These are phyloP conservation scores for Ormosia emarginata DNA, from an alignment of 306 rosid genomes.

Conservation along the genomic window DNA sequence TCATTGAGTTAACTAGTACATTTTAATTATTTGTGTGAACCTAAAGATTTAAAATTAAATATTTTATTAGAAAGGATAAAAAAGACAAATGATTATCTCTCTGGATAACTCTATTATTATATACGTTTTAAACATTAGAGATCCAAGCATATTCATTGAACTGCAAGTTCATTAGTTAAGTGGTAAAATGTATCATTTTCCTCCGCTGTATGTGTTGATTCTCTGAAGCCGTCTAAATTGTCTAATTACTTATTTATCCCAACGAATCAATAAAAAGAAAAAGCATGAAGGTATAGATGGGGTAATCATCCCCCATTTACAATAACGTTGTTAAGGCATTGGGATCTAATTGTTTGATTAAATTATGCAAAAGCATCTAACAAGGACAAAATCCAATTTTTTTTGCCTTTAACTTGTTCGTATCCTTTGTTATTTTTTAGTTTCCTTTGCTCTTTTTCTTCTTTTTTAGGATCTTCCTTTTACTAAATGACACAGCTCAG, in stretches of 20 bases:
- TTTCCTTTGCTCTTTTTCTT: background rate
- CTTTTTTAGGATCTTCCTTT: background rate
- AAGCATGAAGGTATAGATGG: background rate
- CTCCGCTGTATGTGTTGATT: background rate
- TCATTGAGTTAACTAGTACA: no score
- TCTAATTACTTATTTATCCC: background rate
- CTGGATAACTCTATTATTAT: no score
- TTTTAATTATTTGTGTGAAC: no score
- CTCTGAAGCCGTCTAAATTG: background rate
- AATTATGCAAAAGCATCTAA: conserved; percentile 12
- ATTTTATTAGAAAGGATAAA: no score
- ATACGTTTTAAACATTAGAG: background rate
- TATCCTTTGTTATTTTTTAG: background rate
- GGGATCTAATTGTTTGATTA: conserved; percentile 9
- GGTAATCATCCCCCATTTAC: background rate
- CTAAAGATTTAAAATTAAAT: no score
- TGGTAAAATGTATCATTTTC: background rate
- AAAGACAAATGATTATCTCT: no score
- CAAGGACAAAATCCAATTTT: background rate
- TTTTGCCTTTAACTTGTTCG: background rate
- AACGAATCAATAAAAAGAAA: background rate
- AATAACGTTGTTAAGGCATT: background rate
- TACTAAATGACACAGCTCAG: conserved; percentile 4
- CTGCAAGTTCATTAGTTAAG: no score
- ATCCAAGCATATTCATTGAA: background rate